Conservation (phyloP, 2,329 filamentous ascomycete species). For the Paraphaeosphaeria minitans region DNA sequence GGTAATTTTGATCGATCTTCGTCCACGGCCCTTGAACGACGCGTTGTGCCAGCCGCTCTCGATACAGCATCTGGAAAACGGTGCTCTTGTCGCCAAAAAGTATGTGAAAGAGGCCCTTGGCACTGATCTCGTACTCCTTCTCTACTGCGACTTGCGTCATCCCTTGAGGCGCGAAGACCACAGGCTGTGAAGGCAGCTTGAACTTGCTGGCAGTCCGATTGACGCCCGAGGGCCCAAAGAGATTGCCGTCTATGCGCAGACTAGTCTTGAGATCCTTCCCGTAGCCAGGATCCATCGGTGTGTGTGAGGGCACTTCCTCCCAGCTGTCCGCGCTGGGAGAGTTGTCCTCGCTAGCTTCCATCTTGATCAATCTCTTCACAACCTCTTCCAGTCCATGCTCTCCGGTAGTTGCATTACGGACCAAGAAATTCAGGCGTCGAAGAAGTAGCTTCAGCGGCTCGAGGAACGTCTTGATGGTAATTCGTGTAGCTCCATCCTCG, state of each 20-base stretch:
- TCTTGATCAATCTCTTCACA: constrained; percentile 72
- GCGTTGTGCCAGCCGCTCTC: constrained; percentile 59
- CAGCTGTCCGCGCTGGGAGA: constrained; percentile 85
- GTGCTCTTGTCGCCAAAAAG: constrained; percentile 96
- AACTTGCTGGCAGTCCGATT: constrained; percentile 68
- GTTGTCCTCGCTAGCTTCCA: constrained; percentile 65
- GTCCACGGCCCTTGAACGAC: constrained; percentile 89
- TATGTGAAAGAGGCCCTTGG: constrained; percentile 94
- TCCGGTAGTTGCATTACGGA: constrained; percentile 77
- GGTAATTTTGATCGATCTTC: constrained; percentile 69
- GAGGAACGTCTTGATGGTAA: constrained; percentile 91
- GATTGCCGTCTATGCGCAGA: constrained; percentile 66
- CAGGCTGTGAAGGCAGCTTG: constrained; percentile 78
- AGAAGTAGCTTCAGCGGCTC: constrained; percentile 85
- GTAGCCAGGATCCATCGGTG: constrained; percentile 61
- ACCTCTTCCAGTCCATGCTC: constrained; percentile 73
- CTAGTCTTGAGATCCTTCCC: constrained; percentile 60
- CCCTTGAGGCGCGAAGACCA: constrained; percentile 81
- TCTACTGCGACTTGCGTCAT: constrained; percentile 78
- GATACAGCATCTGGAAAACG: constrained; percentile 89
- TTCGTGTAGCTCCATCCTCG: constrained; percentile 68
- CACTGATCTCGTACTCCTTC: constrained; percentile 84
- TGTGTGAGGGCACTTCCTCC: constrained; percentile 75
- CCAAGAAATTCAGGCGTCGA: constrained; percentile 79
- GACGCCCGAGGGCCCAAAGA: constrained; percentile 55